These are phyloP conservation scores for Orbilia oligospora DNA, from an alignment of 2,329 filamentous ascomycete genomes.

Conservation along the genomic window DNA sequence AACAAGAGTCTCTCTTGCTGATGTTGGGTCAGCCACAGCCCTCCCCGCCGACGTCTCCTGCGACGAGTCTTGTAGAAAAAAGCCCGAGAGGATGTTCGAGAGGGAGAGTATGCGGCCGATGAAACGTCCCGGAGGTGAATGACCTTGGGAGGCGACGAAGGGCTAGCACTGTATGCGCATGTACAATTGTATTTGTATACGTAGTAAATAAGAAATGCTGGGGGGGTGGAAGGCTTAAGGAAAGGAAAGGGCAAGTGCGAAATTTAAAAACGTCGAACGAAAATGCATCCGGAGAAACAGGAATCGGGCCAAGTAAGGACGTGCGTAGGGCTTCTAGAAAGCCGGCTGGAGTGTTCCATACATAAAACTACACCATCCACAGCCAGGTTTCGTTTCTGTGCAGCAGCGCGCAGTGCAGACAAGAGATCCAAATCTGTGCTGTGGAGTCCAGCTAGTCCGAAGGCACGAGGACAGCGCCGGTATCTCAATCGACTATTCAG, in stretches of 20 bases:
- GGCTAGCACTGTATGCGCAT: slow-evolving; percentile 21
- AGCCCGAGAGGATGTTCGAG: slow-evolving; percentile 23
- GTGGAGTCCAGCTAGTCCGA: background rate
- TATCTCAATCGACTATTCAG: slow-evolving; percentile 20
- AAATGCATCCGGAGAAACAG: slow-evolving; percentile 50
- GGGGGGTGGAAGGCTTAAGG: slow-evolving; percentile 20
- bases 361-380: slow-evolving; percentile 52
- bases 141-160: slow-evolving; percentile 34
- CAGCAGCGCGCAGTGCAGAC: slow-evolving; percentile 6
- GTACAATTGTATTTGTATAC: slow-evolving; percentile 27
- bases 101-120: slow-evolving; percentile 43
- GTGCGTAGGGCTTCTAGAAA: slow-evolving; percentile 50
- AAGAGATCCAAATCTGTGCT: slow-evolving; percentile 22
- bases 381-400: slow-evolving; percentile 32
- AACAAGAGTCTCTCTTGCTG: slow-evolving; percentile 14
- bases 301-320: slow-evolving; percentile 51
- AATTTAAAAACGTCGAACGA: slow-evolving; percentile 44
- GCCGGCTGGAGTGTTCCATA: slow-evolving; percentile 59
- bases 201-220: slow-evolving; percentile 20
- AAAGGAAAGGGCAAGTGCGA: slow-evolving; percentile 40
- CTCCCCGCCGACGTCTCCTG: slow-evolving; percentile 52
- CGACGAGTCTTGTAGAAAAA: slow-evolving; percentile 52
- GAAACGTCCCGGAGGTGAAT: slow-evolving; percentile 51
- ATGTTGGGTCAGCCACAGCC: slow-evolving; percentile 51
- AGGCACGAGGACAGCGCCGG: slow-evolving; percentile 18